These are phyloP conservation scores for Saccharomycopsis olivae DNA, from an alignment of 805 yeast genomes.

Conservation along the genomic window DNA sequence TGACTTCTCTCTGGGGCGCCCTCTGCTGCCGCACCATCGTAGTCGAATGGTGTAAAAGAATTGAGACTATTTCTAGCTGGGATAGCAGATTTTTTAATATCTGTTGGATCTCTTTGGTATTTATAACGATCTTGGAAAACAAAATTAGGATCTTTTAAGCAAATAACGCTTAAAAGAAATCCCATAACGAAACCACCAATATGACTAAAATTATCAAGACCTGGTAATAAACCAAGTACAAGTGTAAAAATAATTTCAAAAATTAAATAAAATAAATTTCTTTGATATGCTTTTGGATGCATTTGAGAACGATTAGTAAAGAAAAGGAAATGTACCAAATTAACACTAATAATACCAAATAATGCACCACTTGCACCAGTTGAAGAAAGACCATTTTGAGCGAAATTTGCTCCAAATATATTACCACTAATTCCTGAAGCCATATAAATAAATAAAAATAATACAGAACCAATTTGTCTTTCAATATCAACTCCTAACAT, in stretches of 20 bases:
- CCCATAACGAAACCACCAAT: slow-evolving; percentile 69
- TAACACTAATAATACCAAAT: slow-evolving; percentile 58
- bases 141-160: slow-evolving; percentile 48
- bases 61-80: slow-evolving; percentile 18
- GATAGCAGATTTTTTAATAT: slow-evolving; percentile 17
- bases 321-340: slow-evolving; percentile 41
- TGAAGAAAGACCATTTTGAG: slow-evolving; percentile 55
- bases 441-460: slow-evolving; percentile 46
- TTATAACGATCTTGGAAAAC: slow-evolving; percentile 21
- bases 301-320: slow-evolving; percentile 40
- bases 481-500: slow-evolving; percentile 54
- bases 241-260: slow-evolving; percentile 48
- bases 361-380: slow-evolving; percentile 67
- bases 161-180: slow-evolving; percentile 34
- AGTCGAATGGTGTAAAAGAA: slow-evolving; percentile 19
- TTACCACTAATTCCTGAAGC: slow-evolving; percentile 58
- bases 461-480: slow-evolving; percentile 40
- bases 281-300: slow-evolving; percentile 35
- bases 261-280: slow-evolving; percentile 37
- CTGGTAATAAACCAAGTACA: slow-evolving; percentile 59
- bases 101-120: slow-evolving; percentile 17
- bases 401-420: slow-evolving; percentile 56
- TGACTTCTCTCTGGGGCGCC: slow-evolving; percentile 20
- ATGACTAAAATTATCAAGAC: slow-evolving; percentile 65
- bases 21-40: slow-evolving; percentile 12